Conservation (phyloP, 2,329 filamentous ascomycete genomes). For the Sporothrix protearum region DNA sequence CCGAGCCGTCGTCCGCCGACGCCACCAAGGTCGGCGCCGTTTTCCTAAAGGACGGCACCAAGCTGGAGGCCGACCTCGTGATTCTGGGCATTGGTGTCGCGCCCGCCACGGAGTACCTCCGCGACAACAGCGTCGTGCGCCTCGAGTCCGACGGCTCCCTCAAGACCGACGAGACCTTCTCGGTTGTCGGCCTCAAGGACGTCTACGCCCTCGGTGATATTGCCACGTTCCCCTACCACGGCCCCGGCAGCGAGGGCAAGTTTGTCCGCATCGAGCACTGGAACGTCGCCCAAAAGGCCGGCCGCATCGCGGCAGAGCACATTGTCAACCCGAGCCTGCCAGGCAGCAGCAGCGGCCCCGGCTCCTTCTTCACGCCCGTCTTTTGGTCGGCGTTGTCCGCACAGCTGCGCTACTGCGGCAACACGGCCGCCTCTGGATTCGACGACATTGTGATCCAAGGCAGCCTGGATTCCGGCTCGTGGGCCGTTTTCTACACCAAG, state of each 20-base stretch:
- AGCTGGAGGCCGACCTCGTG: constrained; percentile 80
- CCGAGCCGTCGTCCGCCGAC: constrained; percentile 65
- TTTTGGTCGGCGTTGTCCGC: constrained; percentile 94
- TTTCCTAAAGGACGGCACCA: constrained; percentile 78
- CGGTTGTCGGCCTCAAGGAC: constrained; percentile 69
- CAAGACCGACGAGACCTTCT: constrained; percentile 73
- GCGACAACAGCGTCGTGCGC: constrained; percentile 63
- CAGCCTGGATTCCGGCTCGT: constrained; percentile 71
- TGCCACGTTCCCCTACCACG: constrained; percentile 88
- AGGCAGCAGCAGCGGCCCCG: constrained; percentile 56
- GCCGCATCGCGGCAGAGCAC: constrained; percentile 71
- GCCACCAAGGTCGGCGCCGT: constrained; percentile 74
- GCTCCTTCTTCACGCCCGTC: constrained; percentile 72
- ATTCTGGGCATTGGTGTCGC: constrained; percentile 86
- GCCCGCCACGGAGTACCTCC: constrained; percentile 79
- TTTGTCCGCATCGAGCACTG: constrained; percentile 90
- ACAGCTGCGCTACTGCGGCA: constrained; percentile 91
- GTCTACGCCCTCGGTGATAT: constrained; percentile 96
- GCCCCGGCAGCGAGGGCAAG: constrained; percentile 73
- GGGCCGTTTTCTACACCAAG: constrained; percentile 83
- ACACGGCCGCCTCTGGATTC: constrained; percentile 66
- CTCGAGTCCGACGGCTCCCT: constrained; percentile 85
- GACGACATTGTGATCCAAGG: constrained; percentile 83
- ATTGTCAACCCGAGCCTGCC: constrained; percentile 62
- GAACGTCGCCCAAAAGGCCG: constrained; percentile 95